Base-by-base conservation (phyloP, 306 rosid species). In the Cyclanthera cordifolia region DNA sequence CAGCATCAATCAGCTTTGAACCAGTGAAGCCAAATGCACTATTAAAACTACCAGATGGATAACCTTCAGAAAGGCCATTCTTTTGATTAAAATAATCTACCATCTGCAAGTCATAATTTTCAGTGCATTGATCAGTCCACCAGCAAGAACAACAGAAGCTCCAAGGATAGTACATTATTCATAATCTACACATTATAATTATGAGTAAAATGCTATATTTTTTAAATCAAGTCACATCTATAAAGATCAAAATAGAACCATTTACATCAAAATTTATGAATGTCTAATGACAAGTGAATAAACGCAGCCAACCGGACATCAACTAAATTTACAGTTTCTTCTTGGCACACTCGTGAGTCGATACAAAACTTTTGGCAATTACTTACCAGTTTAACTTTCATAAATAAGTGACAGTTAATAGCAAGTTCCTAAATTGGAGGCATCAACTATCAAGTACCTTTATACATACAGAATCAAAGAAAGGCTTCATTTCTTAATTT, bases 1-100 rank as follows among this genome's bases (percentile, higher is more conserved):
- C 81, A 10, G 78, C 81, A 75, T 92, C 97, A 43, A 82, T 70
- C 72, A 74, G 83, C 80, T 76, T 89, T 53, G 91, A 85, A 81
- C 96, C 95, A 17, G 87, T 92, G 82, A 92, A 89, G 85, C 96
- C 90, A 76, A 92, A 92, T 58, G 93, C 86, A 19, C 85, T 77
- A 58, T 92, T 92, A 74, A 89, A 92, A 82, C 90, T 84, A 73
- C 97, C 97, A 72, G 90, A 77, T 34, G 96, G 84, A 79, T 76
- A 81, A 54, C 79, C 77, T 75, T 78, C 95, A 28, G 86, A 79
- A 73, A 87, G 73, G 64, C 77, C 76, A 24, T 91, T 89, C 83
- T 78, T 85, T 48, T 80, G 77, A 75, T 92, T 89, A 51, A 92
- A 84, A 77, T 87, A 84, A 66, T 85, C 96, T 53, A 87, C 92